Base-by-base conservation (phyloP, 2,329 filamentous ascomycete species). In the Pseudocercospora pini-densiflorae region DNA sequence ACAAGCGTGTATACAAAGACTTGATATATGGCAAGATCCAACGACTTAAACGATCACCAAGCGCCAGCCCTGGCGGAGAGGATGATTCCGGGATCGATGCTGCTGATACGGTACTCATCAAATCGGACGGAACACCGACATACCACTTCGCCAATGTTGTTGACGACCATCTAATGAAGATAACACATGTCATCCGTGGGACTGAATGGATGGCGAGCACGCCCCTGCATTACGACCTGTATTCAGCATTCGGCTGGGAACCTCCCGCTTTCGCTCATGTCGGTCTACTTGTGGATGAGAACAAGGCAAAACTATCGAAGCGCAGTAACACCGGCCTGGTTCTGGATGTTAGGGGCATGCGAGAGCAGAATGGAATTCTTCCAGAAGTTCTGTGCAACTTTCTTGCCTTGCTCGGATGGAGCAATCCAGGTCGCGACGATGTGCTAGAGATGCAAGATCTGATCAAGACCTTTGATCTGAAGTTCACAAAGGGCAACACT, bases 91-190 rank as follows among this genome's bases (percentile, higher is more conserved):
- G 80, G 33, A 74, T 80, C 9, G 84, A 85, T 24, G 90, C 85
- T 69, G 92, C 95, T 71, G 94, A 98, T 75, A 94, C 93, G 21
- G 92, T 99, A 67, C 83, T 99, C 47, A 83, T 97, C 67, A 99
- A 99, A 79, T 90, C 89, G 0, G 95, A 99, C 77, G 94, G 93
- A 0, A 91, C 91, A 70, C 95, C 95, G 0, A 99, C 96, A 0
- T 99, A 99, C 76, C 95, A 99, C 79, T 90, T 99, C 68, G 95
- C 95, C 4, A 99, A 98, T 75, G 94, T 99, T 8, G 90, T 99
- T 4, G 95, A 99, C 76, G 95, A 99, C 75, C 92, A 97, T 78
- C 84, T 91, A 67, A 99, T 99, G 95, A 83, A 92, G 66, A 96
- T 99, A 71, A 97, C 94, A 0, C 94, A 98, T 79, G 95, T 99